Evolutionary conservation across 176 grass and related monocot species (phyloP).

Genomic region (Lolium multiflorum): DNA sequence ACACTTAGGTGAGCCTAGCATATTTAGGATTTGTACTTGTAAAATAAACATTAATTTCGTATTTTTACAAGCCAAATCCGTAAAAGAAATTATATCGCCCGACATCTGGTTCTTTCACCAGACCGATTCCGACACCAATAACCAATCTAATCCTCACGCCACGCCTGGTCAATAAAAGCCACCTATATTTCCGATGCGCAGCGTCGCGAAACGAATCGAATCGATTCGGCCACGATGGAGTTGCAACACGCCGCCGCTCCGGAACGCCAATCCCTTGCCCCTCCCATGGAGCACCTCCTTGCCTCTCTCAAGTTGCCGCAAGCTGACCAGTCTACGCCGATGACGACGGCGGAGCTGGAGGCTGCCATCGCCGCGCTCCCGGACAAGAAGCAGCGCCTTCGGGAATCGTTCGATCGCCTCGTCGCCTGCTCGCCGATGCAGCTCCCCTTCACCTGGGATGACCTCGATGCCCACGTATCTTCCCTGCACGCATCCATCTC

Average conservation of each 20-base stretch:
- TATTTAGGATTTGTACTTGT: no score
- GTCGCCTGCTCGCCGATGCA: conserved; percentile 11
- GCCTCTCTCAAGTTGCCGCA: not conserved
- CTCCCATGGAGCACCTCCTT: not conserved
- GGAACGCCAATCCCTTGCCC: not conserved
- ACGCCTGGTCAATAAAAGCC: not conserved
- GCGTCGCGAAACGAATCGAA: not conserved
- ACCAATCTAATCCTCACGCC: not conserved
- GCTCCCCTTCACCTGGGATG: conserved; percentile 47
- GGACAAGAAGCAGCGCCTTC: conserved; percentile 49
- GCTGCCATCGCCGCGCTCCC: conserved; percentile 37
- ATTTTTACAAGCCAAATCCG: no score
- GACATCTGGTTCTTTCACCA: no score
- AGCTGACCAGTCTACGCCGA: not conserved
- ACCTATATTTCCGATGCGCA: not conserved
- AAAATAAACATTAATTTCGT: no score
- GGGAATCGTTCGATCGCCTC: conserved; percentile 48
- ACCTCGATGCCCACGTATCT: conserved; percentile 56
- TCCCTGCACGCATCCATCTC: conserved; percentile 42
- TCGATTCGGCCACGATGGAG: not conserved
- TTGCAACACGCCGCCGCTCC: not conserved
- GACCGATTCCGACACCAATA: not conserved
- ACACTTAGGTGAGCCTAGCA: no score
- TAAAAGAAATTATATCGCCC: no score
- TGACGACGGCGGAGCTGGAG: conserved; percentile 40